A percentile compares a stretch with the other conserved stretches of the same genome.
phyloP scores from a whole-genome alignment of 75 land plant species.

The Pseudotsuga menziesii region DNA sequence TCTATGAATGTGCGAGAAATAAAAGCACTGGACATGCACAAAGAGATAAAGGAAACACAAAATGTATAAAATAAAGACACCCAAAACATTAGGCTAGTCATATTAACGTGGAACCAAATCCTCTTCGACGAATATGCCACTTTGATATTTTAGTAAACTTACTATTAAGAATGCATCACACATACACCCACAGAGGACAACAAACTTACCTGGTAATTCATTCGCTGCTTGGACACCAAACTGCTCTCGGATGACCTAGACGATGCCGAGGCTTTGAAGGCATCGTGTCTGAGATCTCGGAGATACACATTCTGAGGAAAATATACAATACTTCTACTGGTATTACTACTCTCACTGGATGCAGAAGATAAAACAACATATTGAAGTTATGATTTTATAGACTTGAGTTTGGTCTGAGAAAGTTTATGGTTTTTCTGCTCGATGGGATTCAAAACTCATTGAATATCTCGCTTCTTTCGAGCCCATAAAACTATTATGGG shows the following conservation, averaged over 20 bases:
- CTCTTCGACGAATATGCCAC: no score
- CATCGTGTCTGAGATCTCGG: slow-evolving; percentile 75
- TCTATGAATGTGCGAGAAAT: no score
- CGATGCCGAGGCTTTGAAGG: slow-evolving; percentile 48
- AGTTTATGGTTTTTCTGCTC: no score
- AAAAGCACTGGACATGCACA: no score
- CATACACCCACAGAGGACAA: not conserved
- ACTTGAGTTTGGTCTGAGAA: no score
- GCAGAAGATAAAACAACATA: slow-evolving; percentile 13
- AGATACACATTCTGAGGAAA: slow-evolving; percentile 70
- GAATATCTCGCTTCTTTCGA: no score
- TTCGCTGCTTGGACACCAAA: slow-evolving; percentile 86
- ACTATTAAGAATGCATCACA: no score
- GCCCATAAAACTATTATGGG: not conserved
- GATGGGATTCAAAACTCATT: no score
- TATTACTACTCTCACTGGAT: slow-evolving; percentile 1
- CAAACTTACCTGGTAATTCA: slow-evolving; percentile 76
- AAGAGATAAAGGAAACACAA: not conserved
- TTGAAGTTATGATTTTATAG: no score
- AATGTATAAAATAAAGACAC: not conserved
- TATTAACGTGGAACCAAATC: no score
- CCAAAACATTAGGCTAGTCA: not conserved
- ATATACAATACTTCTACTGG: slow-evolving; percentile 40
- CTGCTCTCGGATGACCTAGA: slow-evolving; percentile 70
- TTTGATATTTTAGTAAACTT: no score